Evolutionary conservation across 805 yeast species (phyloP).

Genomic region (Schwanniomyces yamadae): DNA sequence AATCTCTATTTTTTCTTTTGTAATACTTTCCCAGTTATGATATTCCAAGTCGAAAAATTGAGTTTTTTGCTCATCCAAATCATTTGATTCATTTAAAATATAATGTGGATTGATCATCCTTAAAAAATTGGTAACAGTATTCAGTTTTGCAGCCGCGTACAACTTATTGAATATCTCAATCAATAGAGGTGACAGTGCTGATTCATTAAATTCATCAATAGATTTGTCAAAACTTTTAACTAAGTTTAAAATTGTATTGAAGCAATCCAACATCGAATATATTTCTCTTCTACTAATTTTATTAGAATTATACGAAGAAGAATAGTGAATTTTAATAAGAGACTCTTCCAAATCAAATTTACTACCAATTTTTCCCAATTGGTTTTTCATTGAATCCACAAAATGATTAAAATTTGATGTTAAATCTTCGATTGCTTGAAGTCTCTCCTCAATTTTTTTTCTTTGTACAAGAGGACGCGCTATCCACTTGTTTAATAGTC

Average conservation of each 20-base stretch:
- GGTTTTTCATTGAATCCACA: constrained; percentile 29
- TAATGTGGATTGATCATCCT: constrained; percentile 51
- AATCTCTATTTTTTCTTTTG: constrained; percentile 36
- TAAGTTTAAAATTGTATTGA: constrained; percentile 24
- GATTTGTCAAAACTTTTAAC: constrained; percentile 34
- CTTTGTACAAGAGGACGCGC: constrained; percentile 63
- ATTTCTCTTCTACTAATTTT: constrained; percentile 34
- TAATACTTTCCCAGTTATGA: constrained; percentile 40
- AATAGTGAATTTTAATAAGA: constrained; percentile 39
- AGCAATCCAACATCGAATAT: constrained; percentile 28
- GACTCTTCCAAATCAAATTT: constrained; percentile 32
- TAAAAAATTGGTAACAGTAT: constrained; percentile 36
- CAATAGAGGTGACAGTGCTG: constrained; percentile 37
- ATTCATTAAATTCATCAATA: constrained; percentile 21
- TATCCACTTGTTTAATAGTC: constrained; percentile 72
- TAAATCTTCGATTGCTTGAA: constrained; percentile 49
- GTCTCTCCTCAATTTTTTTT: constrained; percentile 56
- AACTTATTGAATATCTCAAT: constrained; percentile 37
- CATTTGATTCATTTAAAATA: constrained; percentile 50
- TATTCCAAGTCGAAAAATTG: constrained; percentile 41
- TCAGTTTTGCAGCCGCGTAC: constrained; percentile 25
- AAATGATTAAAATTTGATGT: constrained; percentile 28
- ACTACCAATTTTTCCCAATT: constrained; percentile 25
- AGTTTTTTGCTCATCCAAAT: constrained; percentile 43
- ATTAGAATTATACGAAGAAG: constrained; percentile 24